A percentile compares a stretch with the other conserved stretches of the same genome.
phyloP scores from a whole-genome alignment of 495 filamentous ascomycete genomes.

The Xylaria sp. region DNA sequence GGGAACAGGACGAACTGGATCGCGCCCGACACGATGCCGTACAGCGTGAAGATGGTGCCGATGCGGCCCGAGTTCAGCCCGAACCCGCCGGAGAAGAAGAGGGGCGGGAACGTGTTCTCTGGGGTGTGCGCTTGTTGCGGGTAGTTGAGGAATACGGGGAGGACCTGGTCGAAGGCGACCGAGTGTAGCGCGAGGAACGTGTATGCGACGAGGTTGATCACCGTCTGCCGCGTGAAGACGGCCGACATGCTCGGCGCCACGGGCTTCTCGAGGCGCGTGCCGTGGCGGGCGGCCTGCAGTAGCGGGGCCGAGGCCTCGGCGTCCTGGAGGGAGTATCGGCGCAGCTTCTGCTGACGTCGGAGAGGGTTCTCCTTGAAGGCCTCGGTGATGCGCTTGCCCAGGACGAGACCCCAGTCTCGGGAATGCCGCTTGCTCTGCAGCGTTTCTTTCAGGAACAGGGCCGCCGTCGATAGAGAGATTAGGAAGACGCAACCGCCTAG shows the following conservation, averaged over 20 bases:
- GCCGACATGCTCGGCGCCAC: constrained; percentile 64
- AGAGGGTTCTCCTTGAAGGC: constrained; percentile 40
- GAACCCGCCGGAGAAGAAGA: constrained; percentile 82
- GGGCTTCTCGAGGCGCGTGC: constrained; percentile 31
- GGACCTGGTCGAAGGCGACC: constrained; percentile 79
- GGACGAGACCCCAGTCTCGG: constrained; percentile 70
- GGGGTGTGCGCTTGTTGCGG: constrained; percentile 58
- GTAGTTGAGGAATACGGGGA: constrained; percentile 83
- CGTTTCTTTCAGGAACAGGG: constrained; percentile 81
- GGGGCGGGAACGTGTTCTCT: constrained; percentile 70
- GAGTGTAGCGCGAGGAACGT: constrained; percentile 77
- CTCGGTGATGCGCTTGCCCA: constrained; percentile 64
- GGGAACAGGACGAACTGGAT: constrained; percentile 86
- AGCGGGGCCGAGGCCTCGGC: constrained; percentile 53
- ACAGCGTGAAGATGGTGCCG: constrained; percentile 77
- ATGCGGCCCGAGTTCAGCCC: constrained; percentile 73
- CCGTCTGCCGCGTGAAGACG: constrained; percentile 76
- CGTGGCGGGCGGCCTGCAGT: constrained; percentile 33
- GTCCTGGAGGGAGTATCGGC: constrained; percentile 51
- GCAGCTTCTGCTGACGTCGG: constrained; percentile 38
- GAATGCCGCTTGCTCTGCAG: constrained; percentile 66
- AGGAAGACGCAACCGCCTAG: constrained; percentile 74
- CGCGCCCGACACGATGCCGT: constrained; percentile 73
- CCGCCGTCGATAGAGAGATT: constrained; percentile 71
- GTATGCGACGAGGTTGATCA: constrained; percentile 77